Conservation (phyloP, 176 grass and related monocot genomes). For the Rhipidocladum racemiflorum region DNA sequence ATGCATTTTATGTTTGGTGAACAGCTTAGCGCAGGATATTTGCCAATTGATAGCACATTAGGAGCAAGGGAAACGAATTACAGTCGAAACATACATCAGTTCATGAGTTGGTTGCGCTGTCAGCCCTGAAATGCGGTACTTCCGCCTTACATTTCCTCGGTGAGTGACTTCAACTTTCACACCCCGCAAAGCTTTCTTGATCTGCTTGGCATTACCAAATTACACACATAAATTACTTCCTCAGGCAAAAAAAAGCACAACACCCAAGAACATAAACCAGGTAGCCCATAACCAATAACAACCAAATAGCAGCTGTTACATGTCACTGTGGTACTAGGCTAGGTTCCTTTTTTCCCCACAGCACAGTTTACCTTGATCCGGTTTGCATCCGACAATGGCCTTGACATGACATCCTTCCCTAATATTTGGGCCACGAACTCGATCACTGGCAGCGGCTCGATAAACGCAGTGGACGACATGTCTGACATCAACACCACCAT, state of each 20-base stretch:
- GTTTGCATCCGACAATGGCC: slow-evolving; percentile 89
- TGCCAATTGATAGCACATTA: neutral
- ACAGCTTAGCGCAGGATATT: neutral
- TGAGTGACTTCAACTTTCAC: slow-evolving; percentile 99
- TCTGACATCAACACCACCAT: slow-evolving; percentile 46
- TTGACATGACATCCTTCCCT: slow-evolving; percentile 77
- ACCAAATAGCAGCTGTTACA: slow-evolving; percentile 36
- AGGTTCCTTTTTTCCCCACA: slow-evolving; percentile 26
- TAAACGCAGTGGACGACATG: slow-evolving; percentile 91
- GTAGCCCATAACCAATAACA: slow-evolving; percentile 11
- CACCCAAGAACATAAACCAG: slow-evolving; percentile 12
- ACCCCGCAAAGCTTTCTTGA: slow-evolving; percentile 87
- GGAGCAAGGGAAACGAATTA: neutral
- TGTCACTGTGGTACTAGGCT: slow-evolving; percentile 29
- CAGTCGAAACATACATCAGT: slow-evolving; percentile 62
- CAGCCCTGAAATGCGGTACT: slow-evolving; percentile 90
- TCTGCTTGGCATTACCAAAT: slow-evolving; percentile 49
- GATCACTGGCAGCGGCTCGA: slow-evolving; percentile 85
- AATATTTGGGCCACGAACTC: slow-evolving; percentile 89
- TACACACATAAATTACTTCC: neutral
- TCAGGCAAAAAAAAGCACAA: neutral
- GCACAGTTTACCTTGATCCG: slow-evolving; percentile 68
- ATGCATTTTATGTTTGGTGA: neutral
- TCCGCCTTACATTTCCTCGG: slow-evolving; percentile 91
- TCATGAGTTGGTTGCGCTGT: slow-evolving; percentile 90